Conservation (phyloP, 345 rosid species). For the Brassica cretica region DNA sequence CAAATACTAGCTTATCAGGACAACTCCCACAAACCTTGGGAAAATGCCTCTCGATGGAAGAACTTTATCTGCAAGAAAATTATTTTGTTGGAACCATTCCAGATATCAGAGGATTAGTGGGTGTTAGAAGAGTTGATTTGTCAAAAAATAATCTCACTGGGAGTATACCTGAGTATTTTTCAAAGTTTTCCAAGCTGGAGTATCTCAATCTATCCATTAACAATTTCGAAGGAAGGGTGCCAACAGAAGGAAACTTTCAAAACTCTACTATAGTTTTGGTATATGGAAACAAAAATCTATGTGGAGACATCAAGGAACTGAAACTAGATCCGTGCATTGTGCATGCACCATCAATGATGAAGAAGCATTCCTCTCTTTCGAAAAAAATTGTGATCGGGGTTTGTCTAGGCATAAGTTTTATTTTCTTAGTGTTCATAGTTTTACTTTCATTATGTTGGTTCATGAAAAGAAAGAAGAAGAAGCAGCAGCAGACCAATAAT, state of each 20-base stretch:
- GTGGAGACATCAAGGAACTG: constrained; percentile 31
- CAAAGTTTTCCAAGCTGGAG: background rate
- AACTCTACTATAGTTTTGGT: constrained; percentile 22
- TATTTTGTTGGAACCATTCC: constrained; percentile 25
- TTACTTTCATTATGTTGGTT: background rate
- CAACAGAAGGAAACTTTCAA: constrained; percentile 33
- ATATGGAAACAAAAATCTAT: constrained; percentile 27
- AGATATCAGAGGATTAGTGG: constrained; percentile 6
- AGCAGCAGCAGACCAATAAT: background rate
- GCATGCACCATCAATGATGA: background rate
- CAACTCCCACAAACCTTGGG: constrained; percentile 1
- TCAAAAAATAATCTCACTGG: constrained; percentile 27
- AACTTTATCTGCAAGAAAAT: constrained; percentile 18
- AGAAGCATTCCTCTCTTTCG: background rate
- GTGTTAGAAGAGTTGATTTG: constrained; percentile 8
- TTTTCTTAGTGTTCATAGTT: background rate
- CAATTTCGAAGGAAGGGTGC: constrained; percentile 29
- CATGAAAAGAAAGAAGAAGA: constrained; percentile 19
- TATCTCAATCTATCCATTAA: constrained; percentile 37
- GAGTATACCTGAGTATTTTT: constrained; percentile 20
- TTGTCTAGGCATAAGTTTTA: background rate
- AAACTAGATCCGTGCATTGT: constrained; percentile 22
- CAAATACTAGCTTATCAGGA: constrained; percentile 11
- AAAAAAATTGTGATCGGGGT: constrained; percentile 19
- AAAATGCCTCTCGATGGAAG: constrained; percentile 18